A percentile compares a stretch with the other conserved stretches of the same genome.
Evolutionary conservation across 1,284 basidiomycete species (phyloP).

Genomic region (Pascua sp.): DNA sequence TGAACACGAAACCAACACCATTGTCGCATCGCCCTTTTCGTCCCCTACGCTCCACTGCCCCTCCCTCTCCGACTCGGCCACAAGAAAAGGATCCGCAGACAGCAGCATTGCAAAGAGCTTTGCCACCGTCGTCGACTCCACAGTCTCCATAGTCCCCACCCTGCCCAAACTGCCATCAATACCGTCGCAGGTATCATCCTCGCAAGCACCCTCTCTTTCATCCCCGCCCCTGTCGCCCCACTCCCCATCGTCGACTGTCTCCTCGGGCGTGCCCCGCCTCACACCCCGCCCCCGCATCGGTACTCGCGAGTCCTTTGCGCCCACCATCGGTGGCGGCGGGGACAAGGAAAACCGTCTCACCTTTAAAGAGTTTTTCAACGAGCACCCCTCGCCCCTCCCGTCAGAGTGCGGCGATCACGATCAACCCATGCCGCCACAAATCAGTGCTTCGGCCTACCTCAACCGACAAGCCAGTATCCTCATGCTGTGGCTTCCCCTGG

Average conservation of each 20-base stretch:
- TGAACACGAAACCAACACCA: background rate
- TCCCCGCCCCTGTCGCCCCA: background rate
- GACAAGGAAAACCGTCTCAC: background rate
- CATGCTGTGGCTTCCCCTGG: slow-evolving; percentile 47
- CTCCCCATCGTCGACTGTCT: background rate
- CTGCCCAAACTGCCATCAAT: too few species aligned
- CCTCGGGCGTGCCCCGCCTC: background rate
- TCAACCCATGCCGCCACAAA: slow-evolving; percentile 3
- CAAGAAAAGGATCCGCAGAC: too few species aligned
- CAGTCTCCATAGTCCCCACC: too few species aligned
- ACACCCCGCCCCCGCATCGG: background rate
- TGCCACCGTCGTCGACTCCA: too few species aligned
- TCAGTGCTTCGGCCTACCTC: slow-evolving; percentile 43
- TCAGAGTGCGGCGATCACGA: background rate
- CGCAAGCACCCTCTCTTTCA: background rate
- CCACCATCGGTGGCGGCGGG: background rate
- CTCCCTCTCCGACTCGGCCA: too few species aligned
- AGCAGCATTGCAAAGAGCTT: too few species aligned
- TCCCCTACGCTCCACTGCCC: too few species aligned
- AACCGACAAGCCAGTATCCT: slow-evolving; percentile 46
- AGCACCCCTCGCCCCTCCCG: background rate
- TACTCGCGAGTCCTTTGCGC: background rate
- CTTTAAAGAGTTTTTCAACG: background rate
- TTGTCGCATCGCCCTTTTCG: background rate
- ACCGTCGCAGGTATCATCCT: background rate